phyloP scores from a whole-genome alignment of 441 rosid genomes.

The Sinapis alba region DNA sequence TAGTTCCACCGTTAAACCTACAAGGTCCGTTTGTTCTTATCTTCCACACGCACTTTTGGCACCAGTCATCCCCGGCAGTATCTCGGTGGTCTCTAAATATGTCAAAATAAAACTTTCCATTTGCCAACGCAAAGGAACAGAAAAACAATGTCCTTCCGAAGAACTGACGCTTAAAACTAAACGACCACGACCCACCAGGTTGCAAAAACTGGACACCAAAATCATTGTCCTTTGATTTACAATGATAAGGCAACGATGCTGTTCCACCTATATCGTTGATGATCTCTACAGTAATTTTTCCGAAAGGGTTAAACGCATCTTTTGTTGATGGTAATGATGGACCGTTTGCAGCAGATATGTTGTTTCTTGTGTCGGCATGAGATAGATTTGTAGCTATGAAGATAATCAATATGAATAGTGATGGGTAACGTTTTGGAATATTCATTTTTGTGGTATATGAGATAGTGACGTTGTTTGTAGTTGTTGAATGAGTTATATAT shows the following conservation, averaged over 20 bases:
- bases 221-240: slow-evolving; percentile 15
- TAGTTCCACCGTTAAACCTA: neutral
- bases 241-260: slow-evolving; percentile 18
- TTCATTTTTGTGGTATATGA: neutral
- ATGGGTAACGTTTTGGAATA: slow-evolving; percentile 2
- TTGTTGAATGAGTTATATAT: neutral
- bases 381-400: neutral
- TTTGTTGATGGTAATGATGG: slow-evolving; percentile 6
- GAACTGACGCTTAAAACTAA: slow-evolving; percentile 7
- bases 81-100: slow-evolving; percentile 30
- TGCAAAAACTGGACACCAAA: slow-evolving; percentile 10
- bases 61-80: neutral
- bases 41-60: slow-evolving; percentile 26
- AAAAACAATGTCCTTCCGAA: slow-evolving; percentile 25
- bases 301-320: neutral
- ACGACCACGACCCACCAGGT: slow-evolving; percentile 19
- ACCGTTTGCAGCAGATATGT: neutral
- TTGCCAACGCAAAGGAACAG: slow-evolving; percentile 1
- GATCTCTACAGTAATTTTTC: slow-evolving; percentile 12
- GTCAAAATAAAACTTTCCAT: neutral
- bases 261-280: slow-evolving; percentile 21
- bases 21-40: neutral
- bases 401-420: neutral
- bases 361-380: neutral
- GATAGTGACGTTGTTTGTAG: neutral